These are phyloP conservation scores for Blastobotrys muscicola DNA, from an alignment of 805 yeast genomes.

Conservation along the genomic window DNA sequence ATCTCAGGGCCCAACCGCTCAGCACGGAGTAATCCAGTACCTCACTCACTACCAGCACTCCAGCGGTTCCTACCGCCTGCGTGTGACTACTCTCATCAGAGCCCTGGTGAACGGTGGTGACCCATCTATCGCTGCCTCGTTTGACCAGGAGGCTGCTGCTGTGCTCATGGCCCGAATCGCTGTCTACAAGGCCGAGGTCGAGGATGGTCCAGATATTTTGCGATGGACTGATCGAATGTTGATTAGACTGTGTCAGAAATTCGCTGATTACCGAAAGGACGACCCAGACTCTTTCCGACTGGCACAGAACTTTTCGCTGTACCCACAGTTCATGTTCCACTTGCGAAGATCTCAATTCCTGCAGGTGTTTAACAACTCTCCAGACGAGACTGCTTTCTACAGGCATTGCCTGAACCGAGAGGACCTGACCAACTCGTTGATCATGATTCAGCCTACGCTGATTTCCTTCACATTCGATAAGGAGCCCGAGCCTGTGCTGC, in stretches of 20 bases:
- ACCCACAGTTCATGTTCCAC: conserved; percentile 94
- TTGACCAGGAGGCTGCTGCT: conserved; percentile 98
- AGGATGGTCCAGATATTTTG: conserved; percentile 86
- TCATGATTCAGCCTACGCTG: conserved; percentile 97
- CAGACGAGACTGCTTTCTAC: conserved; percentile 97
- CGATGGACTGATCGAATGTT: conserved; percentile 92
- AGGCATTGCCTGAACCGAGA: conserved; percentile 87
- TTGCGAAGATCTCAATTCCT: conserved; percentile 92
- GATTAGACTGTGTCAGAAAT: conserved; percentile 82
- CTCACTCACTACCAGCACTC: conserved; percentile 91
- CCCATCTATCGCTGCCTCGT: conserved; percentile 50
- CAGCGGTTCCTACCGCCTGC: conserved; percentile 78
- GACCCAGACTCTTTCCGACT: conserved; percentile 75
- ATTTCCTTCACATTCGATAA: conserved; percentile 75
- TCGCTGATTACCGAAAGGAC: conserved; percentile 87
- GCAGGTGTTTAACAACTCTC: conserved; percentile 94
- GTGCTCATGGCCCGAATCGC: conserved; percentile 88
- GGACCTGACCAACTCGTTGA: conserved; percentile 83
- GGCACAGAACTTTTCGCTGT: conserved; percentile 72
- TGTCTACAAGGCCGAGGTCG: conserved; percentile 69
- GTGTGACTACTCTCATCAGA: conserved; percentile 78
- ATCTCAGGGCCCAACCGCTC: conserved; percentile 28
- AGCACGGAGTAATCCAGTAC: conserved; percentile 54
- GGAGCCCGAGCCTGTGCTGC: conserved; percentile 81
- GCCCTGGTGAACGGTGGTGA: conserved; percentile 45